phyloP scores from a whole-genome alignment of 495 filamentous ascomycete species.

The Aspergillus diversus region DNA sequence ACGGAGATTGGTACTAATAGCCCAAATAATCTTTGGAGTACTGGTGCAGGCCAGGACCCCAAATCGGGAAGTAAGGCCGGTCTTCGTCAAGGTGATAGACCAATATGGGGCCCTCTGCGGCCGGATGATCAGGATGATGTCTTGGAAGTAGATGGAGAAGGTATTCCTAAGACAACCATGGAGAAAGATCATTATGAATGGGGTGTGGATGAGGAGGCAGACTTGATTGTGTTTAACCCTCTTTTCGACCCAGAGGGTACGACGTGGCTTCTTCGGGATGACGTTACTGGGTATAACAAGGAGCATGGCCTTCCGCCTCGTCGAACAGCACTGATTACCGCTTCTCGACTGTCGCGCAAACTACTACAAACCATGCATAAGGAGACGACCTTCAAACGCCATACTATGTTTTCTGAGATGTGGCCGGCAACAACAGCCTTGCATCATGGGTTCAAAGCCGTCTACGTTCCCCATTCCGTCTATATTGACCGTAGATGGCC shows the following conservation, averaged over 20 bases:
- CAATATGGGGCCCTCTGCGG: constrained; percentile 83
- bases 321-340: constrained; percentile 85
- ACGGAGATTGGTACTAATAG: constrained; percentile 78
- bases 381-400: constrained; percentile 78
- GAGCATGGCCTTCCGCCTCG: constrained; percentile 71
- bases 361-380: constrained; percentile 87
- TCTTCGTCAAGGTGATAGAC: constrained; percentile 63
- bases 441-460: constrained; percentile 94
- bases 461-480: constrained; percentile 88
- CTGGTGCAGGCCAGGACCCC: constrained; percentile 39
- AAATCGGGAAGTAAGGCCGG: constrained; percentile 44
- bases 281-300: constrained; percentile 87
- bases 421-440: constrained; percentile 85
- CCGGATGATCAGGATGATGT: constrained; percentile 70
- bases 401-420: constrained; percentile 96
- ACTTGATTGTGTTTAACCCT: constrained; percentile 91
- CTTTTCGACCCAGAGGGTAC: constrained; percentile 90
- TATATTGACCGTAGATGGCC: constrained; percentile 94
- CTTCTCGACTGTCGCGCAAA: constrained; percentile 78
- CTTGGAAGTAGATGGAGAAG: constrained; percentile 69
- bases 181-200: constrained; percentile 82
- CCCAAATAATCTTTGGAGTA: constrained; percentile 72
- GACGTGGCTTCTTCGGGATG: constrained; percentile 82
- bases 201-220: constrained; percentile 92
- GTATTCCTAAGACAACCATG: constrained; percentile 68